Percentiles rank a stretch among this genome's conserved stretches.
These are phyloP conservation scores for Penicillium antarcticum DNA, from an alignment of 495 filamentous ascomycete genomes.

Conservation along the genomic window DNA sequence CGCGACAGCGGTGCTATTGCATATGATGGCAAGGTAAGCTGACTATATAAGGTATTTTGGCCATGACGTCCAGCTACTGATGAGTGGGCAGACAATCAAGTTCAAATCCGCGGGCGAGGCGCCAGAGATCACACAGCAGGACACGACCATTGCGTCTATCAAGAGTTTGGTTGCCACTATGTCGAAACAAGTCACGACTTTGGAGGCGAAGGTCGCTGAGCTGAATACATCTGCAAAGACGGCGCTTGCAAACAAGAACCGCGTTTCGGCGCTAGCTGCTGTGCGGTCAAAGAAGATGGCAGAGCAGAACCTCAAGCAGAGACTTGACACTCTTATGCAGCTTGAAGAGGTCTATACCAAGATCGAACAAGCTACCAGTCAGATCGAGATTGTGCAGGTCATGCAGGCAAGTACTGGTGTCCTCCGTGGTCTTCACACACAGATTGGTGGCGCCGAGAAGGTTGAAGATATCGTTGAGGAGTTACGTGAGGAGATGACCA, in stretches of 20 bases:
- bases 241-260: slow-evolving; percentile 67
- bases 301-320: slow-evolving; percentile 65
- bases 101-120: slow-evolving; percentile 55
- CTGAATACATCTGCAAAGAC: slow-evolving; percentile 56
- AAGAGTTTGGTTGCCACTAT: slow-evolving; percentile 63
- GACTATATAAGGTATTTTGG: slow-evolving; percentile 13
- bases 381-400: slow-evolving; percentile 72
- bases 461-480: slow-evolving; percentile 73
- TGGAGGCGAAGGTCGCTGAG: slow-evolving; percentile 51
- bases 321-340: slow-evolving; percentile 69
- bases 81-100: slow-evolving; percentile 61
- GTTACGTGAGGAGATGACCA: slow-evolving; percentile 74
- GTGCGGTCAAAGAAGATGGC: slow-evolving; percentile 80
- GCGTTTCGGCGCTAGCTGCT: slow-evolving; percentile 67
- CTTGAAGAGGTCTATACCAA: slow-evolving; percentile 75
- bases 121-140: slow-evolving; percentile 63
- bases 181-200: slow-evolving; percentile 57
- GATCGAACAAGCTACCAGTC: slow-evolving; percentile 81
- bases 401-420: slow-evolving; percentile 76
- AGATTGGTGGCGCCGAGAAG: slow-evolving; percentile 71
- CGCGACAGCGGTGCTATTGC: slow-evolving; percentile 62
- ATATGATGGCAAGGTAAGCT: slow-evolving; percentile 60
- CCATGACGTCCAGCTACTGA: slow-evolving; percentile 9
- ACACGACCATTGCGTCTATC: slow-evolving; percentile 75
- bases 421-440: slow-evolving; percentile 66